phyloP scores from a whole-genome alignment of 2,329 filamentous ascomycete species.

The Colletotrichum salicis region DNA sequence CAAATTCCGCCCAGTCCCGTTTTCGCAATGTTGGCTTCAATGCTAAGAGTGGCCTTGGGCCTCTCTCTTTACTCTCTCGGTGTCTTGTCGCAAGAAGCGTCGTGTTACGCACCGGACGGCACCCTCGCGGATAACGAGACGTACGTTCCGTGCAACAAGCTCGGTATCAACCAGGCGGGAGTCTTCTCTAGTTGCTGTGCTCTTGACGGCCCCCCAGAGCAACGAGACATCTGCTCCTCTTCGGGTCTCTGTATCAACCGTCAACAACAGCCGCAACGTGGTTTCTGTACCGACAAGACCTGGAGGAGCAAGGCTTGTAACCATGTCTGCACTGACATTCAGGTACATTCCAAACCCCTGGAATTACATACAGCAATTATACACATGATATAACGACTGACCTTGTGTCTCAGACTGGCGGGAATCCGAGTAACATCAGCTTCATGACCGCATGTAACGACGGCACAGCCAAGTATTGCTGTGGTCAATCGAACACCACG shows the following conservation, averaged over 20 bases:
- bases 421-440: conserved; percentile 10
- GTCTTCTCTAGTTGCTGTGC: conserved; percentile 45
- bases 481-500: conserved; percentile 41
- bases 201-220: conserved; percentile 39
- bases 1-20: not conserved
- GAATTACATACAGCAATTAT: not conserved
- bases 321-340: conserved; percentile 41
- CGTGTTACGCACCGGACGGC: conserved; percentile 45
- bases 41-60: conserved; percentile 2
- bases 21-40: conserved; percentile 2
- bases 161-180: conserved; percentile 43
- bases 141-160: conserved; percentile 47
- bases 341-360: conserved; percentile 13
- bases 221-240: conserved; percentile 43
- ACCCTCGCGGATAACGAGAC: conserved; percentile 41
- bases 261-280: conserved; percentile 39
- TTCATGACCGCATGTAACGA: conserved; percentile 35
- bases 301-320: conserved; percentile 46
- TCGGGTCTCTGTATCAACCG: conserved; percentile 43
- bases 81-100: conserved; percentile 12
- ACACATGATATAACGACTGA: not conserved
- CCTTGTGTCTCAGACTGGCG: not conserved
- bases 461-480: conserved; percentile 45
- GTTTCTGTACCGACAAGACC: conserved; percentile 45
- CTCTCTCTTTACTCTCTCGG: not conserved